phyloP scores from a whole-genome alignment of 139 green algal species.

The Chlorella sp. region DNA sequence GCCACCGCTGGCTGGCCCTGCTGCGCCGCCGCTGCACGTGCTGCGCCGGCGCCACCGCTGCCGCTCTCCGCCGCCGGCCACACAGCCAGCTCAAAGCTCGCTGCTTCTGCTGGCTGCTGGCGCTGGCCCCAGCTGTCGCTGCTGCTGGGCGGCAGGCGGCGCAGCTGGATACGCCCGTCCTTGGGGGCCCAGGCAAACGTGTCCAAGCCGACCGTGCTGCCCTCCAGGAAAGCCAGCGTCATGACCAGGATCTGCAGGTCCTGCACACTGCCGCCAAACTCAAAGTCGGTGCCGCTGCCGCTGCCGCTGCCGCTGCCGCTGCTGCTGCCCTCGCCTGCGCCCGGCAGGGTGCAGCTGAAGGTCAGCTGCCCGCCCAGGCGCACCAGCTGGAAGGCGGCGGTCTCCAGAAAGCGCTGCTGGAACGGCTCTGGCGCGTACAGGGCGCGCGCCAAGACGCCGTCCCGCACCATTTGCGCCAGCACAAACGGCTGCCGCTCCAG shows the following conservation, averaged over 20 bases:
- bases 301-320: not conserved
- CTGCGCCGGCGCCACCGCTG: not conserved
- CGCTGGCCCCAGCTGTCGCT: not conserved
- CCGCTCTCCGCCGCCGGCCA: not conserved
- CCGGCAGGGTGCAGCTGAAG: conserved; percentile 16
- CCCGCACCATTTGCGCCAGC: not conserved
- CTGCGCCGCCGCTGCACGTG: not conserved
- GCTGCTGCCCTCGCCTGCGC: not conserved
- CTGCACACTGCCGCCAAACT: not conserved
- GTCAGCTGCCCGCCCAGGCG: not conserved
- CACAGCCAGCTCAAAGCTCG: not conserved
- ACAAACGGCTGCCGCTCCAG: not conserved
- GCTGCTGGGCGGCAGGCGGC: not conserved
- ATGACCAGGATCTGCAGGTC: not conserved
- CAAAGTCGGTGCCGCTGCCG: not conserved
- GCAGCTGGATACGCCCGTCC: not conserved
- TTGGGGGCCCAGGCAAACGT: not conserved
- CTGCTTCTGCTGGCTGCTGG: not conserved
- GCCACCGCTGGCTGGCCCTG: not conserved
- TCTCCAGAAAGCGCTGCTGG: not conserved
- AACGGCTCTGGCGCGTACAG: not conserved
- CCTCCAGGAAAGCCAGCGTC: not conserved
- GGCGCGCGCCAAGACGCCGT: not conserved
- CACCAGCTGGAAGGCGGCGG: not conserved
- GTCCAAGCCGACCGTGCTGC: not conserved